Conservation (phyloP, 2,329 filamentous ascomycete species). For the Botrytis tulipae region DNA sequence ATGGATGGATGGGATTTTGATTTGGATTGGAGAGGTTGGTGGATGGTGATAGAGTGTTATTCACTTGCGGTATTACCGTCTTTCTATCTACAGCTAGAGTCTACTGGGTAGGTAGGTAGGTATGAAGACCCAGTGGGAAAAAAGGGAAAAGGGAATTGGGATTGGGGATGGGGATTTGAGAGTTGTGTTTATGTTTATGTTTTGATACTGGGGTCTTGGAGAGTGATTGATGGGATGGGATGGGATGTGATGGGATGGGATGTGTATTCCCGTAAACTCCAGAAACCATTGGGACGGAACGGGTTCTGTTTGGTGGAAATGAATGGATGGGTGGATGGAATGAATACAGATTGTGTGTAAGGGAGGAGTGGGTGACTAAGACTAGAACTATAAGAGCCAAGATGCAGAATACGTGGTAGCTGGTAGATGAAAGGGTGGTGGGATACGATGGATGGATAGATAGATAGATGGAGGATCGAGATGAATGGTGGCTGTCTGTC, state of each 20-base stretch:
- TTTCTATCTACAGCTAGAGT: no score
- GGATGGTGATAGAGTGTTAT: background rate
- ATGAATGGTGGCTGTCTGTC: no score
- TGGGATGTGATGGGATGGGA: background rate
- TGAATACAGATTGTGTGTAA: background rate
- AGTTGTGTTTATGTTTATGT: no score
- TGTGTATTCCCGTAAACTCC: background rate
- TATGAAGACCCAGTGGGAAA: no score
- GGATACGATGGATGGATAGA: background rate
- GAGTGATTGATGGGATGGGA: background rate
- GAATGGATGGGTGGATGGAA: background rate
- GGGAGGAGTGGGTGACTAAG: no score
- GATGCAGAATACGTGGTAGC: constrained; percentile 6
- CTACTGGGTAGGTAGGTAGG: no score
- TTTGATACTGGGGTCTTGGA: no score
- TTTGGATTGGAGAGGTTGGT: background rate
- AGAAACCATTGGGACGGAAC: constrained; percentile 3
- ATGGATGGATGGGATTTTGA: background rate
- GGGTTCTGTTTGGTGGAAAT: background rate
- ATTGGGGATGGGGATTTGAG: no score
- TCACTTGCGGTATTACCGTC: background rate
- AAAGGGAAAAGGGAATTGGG: no score
- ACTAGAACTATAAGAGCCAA: background rate
- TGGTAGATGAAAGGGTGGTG: background rate
- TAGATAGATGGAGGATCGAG: background rate